Conservation (phyloP, 257 asterid species). For the Perilla frutescens region DNA sequence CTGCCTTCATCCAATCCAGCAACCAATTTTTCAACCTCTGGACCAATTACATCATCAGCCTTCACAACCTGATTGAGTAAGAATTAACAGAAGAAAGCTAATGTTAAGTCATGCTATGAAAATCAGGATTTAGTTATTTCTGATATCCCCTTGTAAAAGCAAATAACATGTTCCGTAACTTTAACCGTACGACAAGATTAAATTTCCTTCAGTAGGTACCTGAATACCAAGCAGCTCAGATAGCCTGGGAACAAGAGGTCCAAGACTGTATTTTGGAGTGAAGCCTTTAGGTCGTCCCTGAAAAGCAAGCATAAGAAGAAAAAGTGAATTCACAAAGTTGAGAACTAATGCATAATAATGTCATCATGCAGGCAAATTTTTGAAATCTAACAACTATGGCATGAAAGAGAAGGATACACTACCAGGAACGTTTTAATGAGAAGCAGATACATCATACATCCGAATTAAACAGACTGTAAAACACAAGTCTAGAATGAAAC, state of each 20-base stretch:
- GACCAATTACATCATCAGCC: conserved; percentile 89
- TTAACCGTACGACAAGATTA: neutral
- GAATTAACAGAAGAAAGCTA: conserved; percentile 4
- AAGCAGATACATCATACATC: neutral
- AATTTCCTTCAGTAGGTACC: conserved; percentile 42
- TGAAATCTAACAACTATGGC: conserved; percentile 8
- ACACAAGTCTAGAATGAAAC: neutral
- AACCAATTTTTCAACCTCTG: conserved; percentile 80
- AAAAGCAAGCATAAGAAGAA: conserved; percentile 21
- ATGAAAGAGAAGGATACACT: neutral
- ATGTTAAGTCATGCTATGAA: neutral
- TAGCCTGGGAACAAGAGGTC: conserved; percentile 67
- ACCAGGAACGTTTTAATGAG: neutral
- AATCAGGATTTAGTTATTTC: conserved; percentile 1
- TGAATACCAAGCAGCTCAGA: conserved; percentile 75
- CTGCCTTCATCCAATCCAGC: conserved; percentile 73
- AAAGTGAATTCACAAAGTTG: conserved; percentile 47
- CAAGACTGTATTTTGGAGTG: conserved; percentile 52
- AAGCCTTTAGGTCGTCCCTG: conserved; percentile 60
- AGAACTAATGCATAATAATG: conserved; percentile 37
- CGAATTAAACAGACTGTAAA: neutral
- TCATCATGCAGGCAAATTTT: conserved; percentile 45
- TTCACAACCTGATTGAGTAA: conserved; percentile 63
- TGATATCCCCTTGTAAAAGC: neutral
- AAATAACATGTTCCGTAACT: neutral